Evolutionary conservation across 768 basidiomycete species (phyloP), one percentile per base, ranked within the genome.

Genomic region (Rhodotorula diobovata): DNA sequence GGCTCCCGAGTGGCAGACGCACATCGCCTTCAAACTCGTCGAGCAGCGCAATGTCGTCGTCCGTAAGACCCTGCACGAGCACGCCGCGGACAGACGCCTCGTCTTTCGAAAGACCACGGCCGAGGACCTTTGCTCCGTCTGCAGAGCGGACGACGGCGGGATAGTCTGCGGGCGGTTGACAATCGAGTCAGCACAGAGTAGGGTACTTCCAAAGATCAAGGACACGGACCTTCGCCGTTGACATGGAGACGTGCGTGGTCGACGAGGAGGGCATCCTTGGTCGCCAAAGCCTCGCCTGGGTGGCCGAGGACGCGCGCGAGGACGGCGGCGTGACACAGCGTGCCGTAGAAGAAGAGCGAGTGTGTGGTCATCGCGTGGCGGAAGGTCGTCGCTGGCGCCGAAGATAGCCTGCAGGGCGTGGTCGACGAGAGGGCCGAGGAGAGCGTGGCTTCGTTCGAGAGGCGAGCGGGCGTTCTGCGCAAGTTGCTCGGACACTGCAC

Each of bases 291-390:
- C 15, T 81, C 76, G 15, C 88, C 90, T 56, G 87, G 82, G 76
- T 90, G 87, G 14, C 83, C 83, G 55, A 96, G 86, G 14, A 96
- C 92, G 30, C 87, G 83, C 67, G 83, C 85, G 50, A 96, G 82
- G 77, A 97, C 89, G 61, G 85, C 85, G 12, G 93, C 92, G 76
- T 93, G 91, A 84, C 94, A 87, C 32, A 97, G 82, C 0, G 91
- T 95, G 21, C 94, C 94, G 80, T 74, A 74, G 67, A 74, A 74
- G 63, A 94, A 93, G 82, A 92, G 90, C 80, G 93, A 94, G 28
- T 61, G 43, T 8, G 63, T 60, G 7, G 28, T 23, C 54, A 51
- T 45, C 4, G 4, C 23, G 23, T 12, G n/a, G n/a, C n/a, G n/a
- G n/a, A n/a, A n/a, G n/a, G n/a, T n/a, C n/a, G n/a, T n/a, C n/a